phyloP scores from a whole-genome alignment of 2,329 filamentous ascomycete species.

The Colletotrichum sp. region DNA sequence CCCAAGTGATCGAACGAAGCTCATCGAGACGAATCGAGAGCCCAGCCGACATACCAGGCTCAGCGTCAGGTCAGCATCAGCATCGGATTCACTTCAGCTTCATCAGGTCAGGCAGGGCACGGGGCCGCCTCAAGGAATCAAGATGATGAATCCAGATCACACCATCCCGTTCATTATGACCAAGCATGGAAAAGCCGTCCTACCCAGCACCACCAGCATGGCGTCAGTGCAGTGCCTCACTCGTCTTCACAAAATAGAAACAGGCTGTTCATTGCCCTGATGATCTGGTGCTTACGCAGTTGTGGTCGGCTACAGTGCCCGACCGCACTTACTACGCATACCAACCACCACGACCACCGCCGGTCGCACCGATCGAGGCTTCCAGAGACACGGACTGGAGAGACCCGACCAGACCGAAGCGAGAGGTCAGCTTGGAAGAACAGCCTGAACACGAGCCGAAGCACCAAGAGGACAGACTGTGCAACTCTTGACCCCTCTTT shows the following conservation, averaged over 20 bases:
- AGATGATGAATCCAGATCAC: neutral
- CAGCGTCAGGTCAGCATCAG: neutral
- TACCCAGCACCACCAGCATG: neutral
- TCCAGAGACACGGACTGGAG: neutral
- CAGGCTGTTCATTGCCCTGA: conserved; percentile 1
- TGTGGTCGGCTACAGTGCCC: neutral
- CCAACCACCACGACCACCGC: neutral
- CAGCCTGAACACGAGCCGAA: neutral
- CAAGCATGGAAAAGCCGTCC: neutral
- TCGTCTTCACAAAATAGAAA: neutral
- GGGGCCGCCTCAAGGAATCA: neutral
- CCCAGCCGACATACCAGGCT: neutral
- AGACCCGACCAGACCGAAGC: neutral
- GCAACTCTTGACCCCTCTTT: neutral
- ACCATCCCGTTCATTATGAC: neutral
- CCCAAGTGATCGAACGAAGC: neutral
- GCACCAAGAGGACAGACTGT: neutral
- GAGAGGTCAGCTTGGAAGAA: neutral
- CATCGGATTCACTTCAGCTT: neutral
- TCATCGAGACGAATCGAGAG: neutral
- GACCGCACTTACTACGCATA: neutral
- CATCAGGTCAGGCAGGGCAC: neutral
- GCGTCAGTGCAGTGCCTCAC: conserved; percentile 2
- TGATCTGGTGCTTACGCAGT: neutral
- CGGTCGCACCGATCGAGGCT: conserved; percentile 6